Evolutionary conservation across 768 basidiomycete genomes (phyloP).

Genomic region (Hericium erinaceus): DNA sequence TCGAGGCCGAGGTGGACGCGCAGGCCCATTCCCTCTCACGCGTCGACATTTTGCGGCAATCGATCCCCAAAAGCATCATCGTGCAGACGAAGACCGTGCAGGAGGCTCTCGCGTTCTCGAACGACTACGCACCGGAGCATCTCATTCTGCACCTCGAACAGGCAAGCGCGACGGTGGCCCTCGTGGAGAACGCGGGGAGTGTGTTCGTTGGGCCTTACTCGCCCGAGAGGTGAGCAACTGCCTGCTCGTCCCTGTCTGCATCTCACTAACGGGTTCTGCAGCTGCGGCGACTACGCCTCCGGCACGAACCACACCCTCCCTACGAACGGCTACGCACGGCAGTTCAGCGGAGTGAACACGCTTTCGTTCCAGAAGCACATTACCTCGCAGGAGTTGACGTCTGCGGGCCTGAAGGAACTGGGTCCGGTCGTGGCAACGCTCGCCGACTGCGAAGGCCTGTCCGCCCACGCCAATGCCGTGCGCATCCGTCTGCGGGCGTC

Average conservation of each 20-base stretch:
- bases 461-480: slow-evolving; percentile 95
- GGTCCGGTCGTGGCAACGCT: slow-evolving; percentile 85
- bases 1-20: slow-evolving; percentile 77
- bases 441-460: slow-evolving; percentile 90
- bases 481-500: slow-evolving; percentile 54
- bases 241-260: not conserved
- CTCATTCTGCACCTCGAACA: slow-evolving; percentile 82
- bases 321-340: slow-evolving; percentile 92
- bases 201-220: slow-evolving; percentile 94
- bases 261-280: slow-evolving; percentile 22
- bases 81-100: slow-evolving; percentile 58
- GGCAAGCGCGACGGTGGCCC: slow-evolving; percentile 52
- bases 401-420: slow-evolving; percentile 61
- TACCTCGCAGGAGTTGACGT: slow-evolving; percentile 88
- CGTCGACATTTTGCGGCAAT: slow-evolving; percentile 84
- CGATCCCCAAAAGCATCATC: slow-evolving; percentile 85
- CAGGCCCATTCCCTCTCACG: slow-evolving; percentile 85
- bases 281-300: slow-evolving; percentile 97
- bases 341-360: slow-evolving; percentile 98
- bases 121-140: slow-evolving; percentile 98
- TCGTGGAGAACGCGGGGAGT: slow-evolving; percentile 88
- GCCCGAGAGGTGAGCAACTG: slow-evolving; percentile 75
- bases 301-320: slow-evolving; percentile 98
- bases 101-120: slow-evolving; percentile 83
- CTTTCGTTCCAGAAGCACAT: slow-evolving; percentile 98